Evolutionary conservation across 2,329 filamentous ascomycete species (phyloP), one percentile per base, ranked within the genome.

Genomic region (Pyrenophora graminea): DNA sequence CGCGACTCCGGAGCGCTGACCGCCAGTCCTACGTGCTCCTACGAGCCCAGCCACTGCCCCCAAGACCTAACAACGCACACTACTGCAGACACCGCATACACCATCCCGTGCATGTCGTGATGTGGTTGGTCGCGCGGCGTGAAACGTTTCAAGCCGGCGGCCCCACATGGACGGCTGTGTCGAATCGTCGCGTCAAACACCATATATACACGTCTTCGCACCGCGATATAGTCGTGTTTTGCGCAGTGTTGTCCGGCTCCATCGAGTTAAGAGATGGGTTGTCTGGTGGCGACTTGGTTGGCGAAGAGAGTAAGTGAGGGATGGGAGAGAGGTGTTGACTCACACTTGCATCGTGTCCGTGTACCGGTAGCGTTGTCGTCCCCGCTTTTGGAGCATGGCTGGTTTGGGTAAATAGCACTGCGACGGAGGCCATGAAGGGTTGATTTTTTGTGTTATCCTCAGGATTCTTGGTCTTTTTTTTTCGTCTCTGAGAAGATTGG

Each of bases 221-320:
- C 64, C 71, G 72, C 64, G 73, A 67, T 53, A 74, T 74, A 55
- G 72, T 74, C 72, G 72, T 64, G 72, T 72, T 73, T 69, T 47
- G 55, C 43, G 55, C 70, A 64, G 66, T 71, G 66, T 71, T 56
- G 43, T 63, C 59, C 61, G 66, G 49, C 67, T 64, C 52, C 37
- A 65, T 67, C 55, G 49, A 63, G 60, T 48, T 36, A 64, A 60
- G 51, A 61, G 61, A 54, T 57, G 56, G 44, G 43, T 15, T 45
- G 42, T 45, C 48, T 57, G 43, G 48, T 46, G 51, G 44, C 43
- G 44, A 46, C 49, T 51, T 53, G 53, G 44, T 45, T 54, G 54
- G 56, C 60, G 44, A 37, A 15, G 15, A 15, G 15, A 15, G 15
- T 15, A 15, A 15, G 15, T 25, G 52, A 43, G 42, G 38, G 50